Conservation (phyloP, 306 rosid species). For the Lathyrus oleraceus region DNA sequence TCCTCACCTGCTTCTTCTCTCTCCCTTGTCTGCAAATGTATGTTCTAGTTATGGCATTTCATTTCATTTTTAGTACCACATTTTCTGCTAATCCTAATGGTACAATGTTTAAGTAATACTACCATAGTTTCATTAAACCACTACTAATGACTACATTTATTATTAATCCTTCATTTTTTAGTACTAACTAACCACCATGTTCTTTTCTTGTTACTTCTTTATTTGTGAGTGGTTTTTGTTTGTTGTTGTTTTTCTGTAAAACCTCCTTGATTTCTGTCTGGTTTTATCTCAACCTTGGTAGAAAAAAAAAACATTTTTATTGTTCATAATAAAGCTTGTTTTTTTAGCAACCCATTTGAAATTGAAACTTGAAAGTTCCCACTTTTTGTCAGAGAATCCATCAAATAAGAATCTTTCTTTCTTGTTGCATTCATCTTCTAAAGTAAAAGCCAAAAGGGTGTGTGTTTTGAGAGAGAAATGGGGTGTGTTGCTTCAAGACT, state of each 20-base stretch:
- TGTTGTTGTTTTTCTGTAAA: constrained; percentile 38
- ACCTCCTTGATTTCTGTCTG: constrained; percentile 30
- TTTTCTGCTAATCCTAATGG: constrained; percentile 26
- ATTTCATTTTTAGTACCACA: neutral
- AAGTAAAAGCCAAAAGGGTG: constrained; percentile 24
- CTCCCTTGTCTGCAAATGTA: constrained; percentile 37
- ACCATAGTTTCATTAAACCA: constrained; percentile 8
- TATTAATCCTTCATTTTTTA: neutral
- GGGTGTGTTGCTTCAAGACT: constrained; percentile 95
- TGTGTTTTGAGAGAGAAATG: constrained; percentile 38
- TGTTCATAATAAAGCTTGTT: constrained; percentile 17
- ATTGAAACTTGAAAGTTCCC: constrained; percentile 23
- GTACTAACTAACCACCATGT: constrained; percentile 17
- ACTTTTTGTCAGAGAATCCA: constrained; percentile 47
- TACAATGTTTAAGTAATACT: constrained; percentile 6
- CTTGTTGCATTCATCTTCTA: constrained; percentile 33
- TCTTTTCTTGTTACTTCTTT: constrained; percentile 1
- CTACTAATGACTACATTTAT: neutral
- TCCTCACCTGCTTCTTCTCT: constrained; percentile 31
- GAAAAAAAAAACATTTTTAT: constrained; percentile 48
- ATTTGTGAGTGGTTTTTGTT: neutral
- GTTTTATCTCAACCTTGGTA: constrained; percentile 29
- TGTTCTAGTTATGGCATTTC: constrained; percentile 5
- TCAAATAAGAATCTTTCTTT: constrained; percentile 47
- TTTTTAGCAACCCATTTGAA: constrained; percentile 44